Percentiles rank a stretch among this genome's conserved stretches.
Evolutionary conservation across 1,284 basidiomycete genomes (phyloP).

Genomic region (Trichosporon coremiiforme): DNA sequence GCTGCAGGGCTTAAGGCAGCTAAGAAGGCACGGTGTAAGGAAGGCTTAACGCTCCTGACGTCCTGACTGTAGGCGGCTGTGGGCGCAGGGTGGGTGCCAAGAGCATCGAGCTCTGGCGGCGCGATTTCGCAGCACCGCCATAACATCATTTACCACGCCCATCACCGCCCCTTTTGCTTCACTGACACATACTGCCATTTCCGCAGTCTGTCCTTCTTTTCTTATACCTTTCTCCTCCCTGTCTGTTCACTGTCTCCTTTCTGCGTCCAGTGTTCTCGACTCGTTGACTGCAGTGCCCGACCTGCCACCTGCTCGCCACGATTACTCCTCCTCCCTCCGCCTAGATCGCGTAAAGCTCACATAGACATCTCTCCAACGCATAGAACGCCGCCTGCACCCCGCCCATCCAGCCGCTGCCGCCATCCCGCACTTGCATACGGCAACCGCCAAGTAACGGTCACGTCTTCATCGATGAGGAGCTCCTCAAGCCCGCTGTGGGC

Average conservation of each 20-base stretch:
- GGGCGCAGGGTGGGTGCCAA: no score
- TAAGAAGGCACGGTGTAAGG: constrained; percentile 2
- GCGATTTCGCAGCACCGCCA: constrained; percentile 12
- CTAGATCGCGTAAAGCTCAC: not conserved
- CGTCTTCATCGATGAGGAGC: constrained; percentile 8
- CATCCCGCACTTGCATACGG: not conserved
- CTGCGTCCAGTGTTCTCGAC: not conserved
- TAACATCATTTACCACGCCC: constrained; percentile 14
- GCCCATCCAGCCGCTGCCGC: constrained; percentile 8
- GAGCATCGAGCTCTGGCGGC: not conserved
- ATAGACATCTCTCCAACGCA: constrained; percentile 10
- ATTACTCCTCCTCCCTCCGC: not conserved
- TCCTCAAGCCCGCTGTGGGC: constrained; percentile 11
- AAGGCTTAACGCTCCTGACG: no score
- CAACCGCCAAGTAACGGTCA: not conserved
- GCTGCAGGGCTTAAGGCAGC: not conserved
- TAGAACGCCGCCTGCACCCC: not conserved
- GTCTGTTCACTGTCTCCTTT: not conserved
- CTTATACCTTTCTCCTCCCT: not conserved
- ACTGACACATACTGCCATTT: not conserved
- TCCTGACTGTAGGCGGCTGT: not conserved
- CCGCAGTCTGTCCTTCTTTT: constrained; percentile 3
- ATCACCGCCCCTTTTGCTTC: constrained; percentile 19
- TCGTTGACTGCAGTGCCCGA: not conserved
- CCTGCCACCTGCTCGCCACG: not conserved